A percentile compares a stretch with the other conserved stretches of the same genome.
phyloP scores from a whole-genome alignment of 441 rosid genomes.

The Hypseocharis bilobata region DNA sequence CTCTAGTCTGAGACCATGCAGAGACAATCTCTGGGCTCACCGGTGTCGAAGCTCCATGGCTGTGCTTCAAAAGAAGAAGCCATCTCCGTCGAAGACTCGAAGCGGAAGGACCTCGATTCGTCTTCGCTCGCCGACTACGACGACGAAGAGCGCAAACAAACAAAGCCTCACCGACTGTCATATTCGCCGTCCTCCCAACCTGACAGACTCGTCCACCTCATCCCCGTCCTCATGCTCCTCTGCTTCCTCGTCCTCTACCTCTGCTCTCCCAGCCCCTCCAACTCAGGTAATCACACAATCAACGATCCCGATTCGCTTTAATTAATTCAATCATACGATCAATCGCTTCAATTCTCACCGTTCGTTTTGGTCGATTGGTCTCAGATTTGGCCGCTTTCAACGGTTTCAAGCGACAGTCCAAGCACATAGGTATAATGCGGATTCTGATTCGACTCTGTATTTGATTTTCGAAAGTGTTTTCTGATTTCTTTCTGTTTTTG shows the following conservation, averaged over 20 bases:
- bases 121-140: slow-evolving; percentile 21
- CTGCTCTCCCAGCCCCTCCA: slow-evolving; percentile 71
- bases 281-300: slow-evolving; percentile 37
- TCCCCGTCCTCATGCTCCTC: slow-evolving; percentile 63
- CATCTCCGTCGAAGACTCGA: slow-evolving; percentile 23
- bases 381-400: slow-evolving; percentile 70
- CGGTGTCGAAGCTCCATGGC: slow-evolving; percentile 53
- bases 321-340: neutral
- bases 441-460: slow-evolving; percentile 24
- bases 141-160: slow-evolving; percentile 43
- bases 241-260: slow-evolving; percentile 73
- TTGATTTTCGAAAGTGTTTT: too few species aligned
- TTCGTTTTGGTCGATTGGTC: slow-evolving; percentile 4
- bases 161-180: slow-evolving; percentile 39
- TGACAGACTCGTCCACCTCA: slow-evolving; percentile 59
- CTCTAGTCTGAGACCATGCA: slow-evolving; percentile 43
- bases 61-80: slow-evolving; percentile 32
- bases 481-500: neutral
- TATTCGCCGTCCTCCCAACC: slow-evolving; percentile 32
- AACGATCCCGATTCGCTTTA: neutral
- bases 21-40: slow-evolving; percentile 71
- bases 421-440: slow-evolving; percentile 51
- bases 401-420: slow-evolving; percentile 43
- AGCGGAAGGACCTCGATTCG: slow-evolving; percentile 18
- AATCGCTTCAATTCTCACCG: neutral